These are phyloP conservation scores for Venturia oleaginea DNA, from an alignment of 2,329 filamentous ascomycete species.

Conservation along the genomic window DNA sequence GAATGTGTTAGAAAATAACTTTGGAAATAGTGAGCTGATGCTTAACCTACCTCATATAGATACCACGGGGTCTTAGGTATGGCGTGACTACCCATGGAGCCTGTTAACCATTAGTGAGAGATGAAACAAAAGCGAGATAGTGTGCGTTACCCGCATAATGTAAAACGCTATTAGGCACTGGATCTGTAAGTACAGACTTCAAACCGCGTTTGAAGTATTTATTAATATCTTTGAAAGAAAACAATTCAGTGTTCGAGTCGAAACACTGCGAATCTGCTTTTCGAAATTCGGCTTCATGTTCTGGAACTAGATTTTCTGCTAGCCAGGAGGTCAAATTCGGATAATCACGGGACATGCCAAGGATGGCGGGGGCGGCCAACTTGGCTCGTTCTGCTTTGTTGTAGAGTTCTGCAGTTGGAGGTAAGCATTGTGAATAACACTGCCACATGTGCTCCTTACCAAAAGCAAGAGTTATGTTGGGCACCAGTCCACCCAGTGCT, in stretches of 20 bases:
- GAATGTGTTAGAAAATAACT: not conserved
- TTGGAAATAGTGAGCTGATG: not conserved
- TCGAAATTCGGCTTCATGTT: conserved; percentile 9
- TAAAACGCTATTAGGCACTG: conserved; percentile 1
- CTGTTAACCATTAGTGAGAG: not conserved
- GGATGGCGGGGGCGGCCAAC: not conserved
- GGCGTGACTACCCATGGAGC: not conserved
- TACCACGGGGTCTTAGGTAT: conserved; percentile 11
- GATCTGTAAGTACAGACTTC: not conserved
- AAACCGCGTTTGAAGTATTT: conserved; percentile 12
- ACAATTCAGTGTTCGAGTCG: not conserved
- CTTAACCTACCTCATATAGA: conserved; percentile 6
- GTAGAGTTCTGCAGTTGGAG: not conserved
- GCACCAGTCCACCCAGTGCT: conserved; percentile 41
- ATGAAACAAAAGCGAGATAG: not conserved
- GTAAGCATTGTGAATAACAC: not conserved
- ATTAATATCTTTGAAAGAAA: not conserved
- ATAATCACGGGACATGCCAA: conserved; percentile 13
- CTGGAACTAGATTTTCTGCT: conserved; percentile 5
- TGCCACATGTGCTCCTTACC: conserved; percentile 23
- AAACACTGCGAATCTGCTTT: conserved; percentile 8
- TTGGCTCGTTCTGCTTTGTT: not conserved
- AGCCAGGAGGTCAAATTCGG: conserved; percentile 11
- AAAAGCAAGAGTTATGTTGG: conserved; percentile 33
- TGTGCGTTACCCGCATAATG: not conserved